These are phyloP conservation scores for Ophiosphaerella herpotricha DNA, from an alignment of 2,329 filamentous ascomycete species.

Conservation along the genomic window DNA sequence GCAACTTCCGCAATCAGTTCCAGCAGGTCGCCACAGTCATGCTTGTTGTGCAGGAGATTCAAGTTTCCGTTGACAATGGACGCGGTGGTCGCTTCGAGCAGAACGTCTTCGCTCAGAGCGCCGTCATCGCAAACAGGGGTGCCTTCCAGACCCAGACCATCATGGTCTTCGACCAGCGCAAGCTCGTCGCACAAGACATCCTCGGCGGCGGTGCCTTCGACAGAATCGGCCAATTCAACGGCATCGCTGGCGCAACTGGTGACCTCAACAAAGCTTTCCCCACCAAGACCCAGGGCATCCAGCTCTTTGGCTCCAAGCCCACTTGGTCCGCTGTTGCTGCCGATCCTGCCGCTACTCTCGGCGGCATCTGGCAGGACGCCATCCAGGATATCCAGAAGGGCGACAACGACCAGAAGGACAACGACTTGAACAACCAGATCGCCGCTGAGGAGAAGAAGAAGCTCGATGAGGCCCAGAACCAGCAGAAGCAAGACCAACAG, in stretches of 20 bases:
- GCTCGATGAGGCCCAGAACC: constrained; percentile 11
- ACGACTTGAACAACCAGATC: constrained; percentile 25
- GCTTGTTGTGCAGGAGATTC: constrained; percentile 38
- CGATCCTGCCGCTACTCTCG: constrained; percentile 36
- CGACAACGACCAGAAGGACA: constrained; percentile 28
- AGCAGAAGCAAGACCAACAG: constrained; percentile 6
- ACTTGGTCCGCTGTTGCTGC: constrained; percentile 31
- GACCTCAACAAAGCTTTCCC: constrained; percentile 13
- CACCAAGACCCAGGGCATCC: constrained; percentile 29
- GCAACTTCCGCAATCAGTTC: constrained; percentile 27
- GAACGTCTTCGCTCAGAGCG: constrained; percentile 35
- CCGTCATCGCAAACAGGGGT: constrained; percentile 37
- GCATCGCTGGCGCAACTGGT: constrained; percentile 19
- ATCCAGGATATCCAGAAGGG: constrained; percentile 31
- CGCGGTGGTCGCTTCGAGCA: constrained; percentile 27
- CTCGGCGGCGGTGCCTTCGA: constrained; percentile 22
- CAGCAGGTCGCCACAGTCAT: constrained; percentile 29
- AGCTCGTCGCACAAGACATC: constrained; percentile 33
- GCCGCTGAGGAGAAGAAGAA: constrained; percentile 26
- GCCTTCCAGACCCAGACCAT: constrained; percentile 26
- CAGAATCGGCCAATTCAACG: constrained; percentile 13
- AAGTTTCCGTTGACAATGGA: constrained; percentile 32
- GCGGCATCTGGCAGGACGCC: constrained; percentile 31
- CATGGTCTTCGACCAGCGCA: constrained; percentile 35
- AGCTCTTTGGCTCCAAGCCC: constrained; percentile 33